phyloP scores from a whole-genome alignment of 2,329 filamentous ascomycete species.

The Pseudogymnoascus sp. region DNA sequence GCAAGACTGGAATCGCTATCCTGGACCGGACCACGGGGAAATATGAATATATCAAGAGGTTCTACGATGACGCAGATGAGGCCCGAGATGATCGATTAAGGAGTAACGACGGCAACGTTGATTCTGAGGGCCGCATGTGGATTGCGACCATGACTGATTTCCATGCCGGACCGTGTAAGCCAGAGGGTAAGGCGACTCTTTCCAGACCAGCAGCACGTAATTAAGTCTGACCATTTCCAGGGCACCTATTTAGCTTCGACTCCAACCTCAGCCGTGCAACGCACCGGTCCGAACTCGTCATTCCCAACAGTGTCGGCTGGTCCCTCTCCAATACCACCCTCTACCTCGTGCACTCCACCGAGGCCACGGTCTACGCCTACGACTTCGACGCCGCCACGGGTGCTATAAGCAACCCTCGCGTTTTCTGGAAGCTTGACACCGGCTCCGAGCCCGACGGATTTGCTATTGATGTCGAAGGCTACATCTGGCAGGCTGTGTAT shows the following conservation, averaged over 20 bases:
- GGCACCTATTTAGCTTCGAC: constrained; percentile 65
- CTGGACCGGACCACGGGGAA: constrained; percentile 54
- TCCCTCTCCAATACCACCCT: constrained; percentile 56
- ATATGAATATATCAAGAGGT: constrained; percentile 46
- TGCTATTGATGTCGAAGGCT: constrained; percentile 73
- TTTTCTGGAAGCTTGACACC: constrained; percentile 52
- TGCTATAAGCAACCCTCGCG: constrained; percentile 56
- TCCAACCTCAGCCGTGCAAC: constrained; percentile 50
- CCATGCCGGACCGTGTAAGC: constrained; percentile 27
- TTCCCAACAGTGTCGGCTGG: constrained; percentile 82
- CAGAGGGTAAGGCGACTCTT: constrained; percentile 25
- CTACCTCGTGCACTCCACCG: constrained; percentile 75
- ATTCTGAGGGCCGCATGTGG: constrained; percentile 76
- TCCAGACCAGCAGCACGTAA: not conserved
- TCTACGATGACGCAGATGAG: constrained; percentile 31
- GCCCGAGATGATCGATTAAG: constrained; percentile 48
- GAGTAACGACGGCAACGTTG: constrained; percentile 76
- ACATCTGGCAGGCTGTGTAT: constrained; percentile 83
- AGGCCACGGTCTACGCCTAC: constrained; percentile 61
- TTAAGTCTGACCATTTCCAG: constrained; percentile 33
- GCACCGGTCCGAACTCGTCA: constrained; percentile 57
- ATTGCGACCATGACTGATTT: constrained; percentile 82
- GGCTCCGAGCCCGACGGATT: constrained; percentile 73
- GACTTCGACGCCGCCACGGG: constrained; percentile 63
- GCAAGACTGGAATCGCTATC: constrained; percentile 75